A percentile compares a stretch with the other conserved stretches of the same genome.
Evolutionary conservation across 495 filamentous ascomycete species (phyloP).

Genomic region (Penicillium riverlandense): DNA sequence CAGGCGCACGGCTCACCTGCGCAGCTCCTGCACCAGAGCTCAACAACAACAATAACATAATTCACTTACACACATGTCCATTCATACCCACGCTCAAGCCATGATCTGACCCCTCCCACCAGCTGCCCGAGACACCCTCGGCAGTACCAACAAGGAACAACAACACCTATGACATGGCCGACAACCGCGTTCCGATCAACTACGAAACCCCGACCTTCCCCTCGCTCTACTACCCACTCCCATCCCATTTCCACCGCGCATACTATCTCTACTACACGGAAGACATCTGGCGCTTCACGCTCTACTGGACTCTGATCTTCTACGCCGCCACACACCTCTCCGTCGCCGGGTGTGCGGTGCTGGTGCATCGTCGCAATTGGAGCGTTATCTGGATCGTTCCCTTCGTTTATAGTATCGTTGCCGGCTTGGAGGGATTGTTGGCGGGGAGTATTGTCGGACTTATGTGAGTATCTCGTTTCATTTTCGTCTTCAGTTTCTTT

Average conservation of each 20-base stretch:
- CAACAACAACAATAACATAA: too few relatives aligned
- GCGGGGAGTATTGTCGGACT: slow-evolving; percentile 86
- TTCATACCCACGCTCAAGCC: too few relatives aligned
- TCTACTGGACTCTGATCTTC: slow-evolving; percentile 70
- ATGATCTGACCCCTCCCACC: too few relatives aligned
- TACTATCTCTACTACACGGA: slow-evolving; percentile 68
- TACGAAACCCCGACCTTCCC: slow-evolving; percentile 77
- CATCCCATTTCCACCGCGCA: slow-evolving; percentile 38
- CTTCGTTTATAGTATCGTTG: slow-evolving; percentile 64
- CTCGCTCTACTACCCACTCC: slow-evolving; percentile 76
- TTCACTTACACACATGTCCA: too few relatives aligned
- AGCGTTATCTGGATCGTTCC: slow-evolving; percentile 72
- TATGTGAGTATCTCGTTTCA: slow-evolving; percentile 64
- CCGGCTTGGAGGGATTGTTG: slow-evolving; percentile 71
- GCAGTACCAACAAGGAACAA: too few relatives aligned
- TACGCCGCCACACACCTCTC: slow-evolving; percentile 35
- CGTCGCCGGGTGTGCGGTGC: slow-evolving; percentile 64
- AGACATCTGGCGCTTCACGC: slow-evolving; percentile 89
- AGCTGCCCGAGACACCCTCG: too few relatives aligned
- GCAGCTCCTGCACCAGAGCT: too few relatives aligned
- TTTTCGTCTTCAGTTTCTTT: neutral
- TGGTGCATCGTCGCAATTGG: slow-evolving; percentile 64
- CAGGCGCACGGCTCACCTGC: too few relatives aligned
- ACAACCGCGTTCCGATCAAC: slow-evolving; percentile 50
- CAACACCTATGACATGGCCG: slow-evolving; percentile 16